A percentile compares a stretch with the other conserved stretches of the same genome.
These are phyloP conservation scores for Gelatoporia subvermispora DNA, from an alignment of 768 basidiomycete species.

Conservation along the genomic window DNA sequence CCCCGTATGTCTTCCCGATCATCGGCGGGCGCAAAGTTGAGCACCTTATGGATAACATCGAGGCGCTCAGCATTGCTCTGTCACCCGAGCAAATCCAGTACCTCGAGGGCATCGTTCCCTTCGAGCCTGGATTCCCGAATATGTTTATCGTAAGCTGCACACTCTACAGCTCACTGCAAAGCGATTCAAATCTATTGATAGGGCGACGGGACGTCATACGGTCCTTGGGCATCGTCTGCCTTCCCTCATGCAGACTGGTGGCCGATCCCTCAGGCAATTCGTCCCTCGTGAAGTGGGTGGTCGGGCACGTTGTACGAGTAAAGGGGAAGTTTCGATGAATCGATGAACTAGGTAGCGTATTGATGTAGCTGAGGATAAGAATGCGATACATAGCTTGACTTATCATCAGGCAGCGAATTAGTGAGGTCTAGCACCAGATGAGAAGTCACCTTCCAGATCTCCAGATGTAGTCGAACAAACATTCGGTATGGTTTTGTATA, in stretches of 20 bases:
- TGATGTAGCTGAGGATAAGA: no score
- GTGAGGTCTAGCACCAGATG: no score
- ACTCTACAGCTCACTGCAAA: not conserved
- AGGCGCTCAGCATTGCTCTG: conserved; percentile 43
- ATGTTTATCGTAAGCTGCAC: conserved; percentile 16
- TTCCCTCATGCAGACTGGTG: conserved; percentile 18
- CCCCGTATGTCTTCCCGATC: conserved; percentile 36
- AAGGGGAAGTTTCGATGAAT: no score
- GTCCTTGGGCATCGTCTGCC: conserved; percentile 5
- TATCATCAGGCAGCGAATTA: no score
- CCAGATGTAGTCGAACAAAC: no score
- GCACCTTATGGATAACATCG: conserved; percentile 44
- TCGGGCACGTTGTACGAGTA: no score
- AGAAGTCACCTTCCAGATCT: no score
- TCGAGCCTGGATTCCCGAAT: conserved; percentile 43
- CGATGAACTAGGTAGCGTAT: no score
- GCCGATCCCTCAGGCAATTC: conserved; percentile 14
- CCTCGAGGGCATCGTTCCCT: conserved; percentile 37
- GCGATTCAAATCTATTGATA: not conserved
- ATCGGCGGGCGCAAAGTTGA: conserved; percentile 49
- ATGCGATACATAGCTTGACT: no score
- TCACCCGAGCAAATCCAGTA: conserved; percentile 39
- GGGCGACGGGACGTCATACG: conserved; percentile 8
- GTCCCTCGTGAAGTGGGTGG: conserved; percentile 9
- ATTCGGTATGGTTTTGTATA: no score